phyloP scores from a whole-genome alignment of 139 green algal species.

The Ostreobium quekettii region DNA sequence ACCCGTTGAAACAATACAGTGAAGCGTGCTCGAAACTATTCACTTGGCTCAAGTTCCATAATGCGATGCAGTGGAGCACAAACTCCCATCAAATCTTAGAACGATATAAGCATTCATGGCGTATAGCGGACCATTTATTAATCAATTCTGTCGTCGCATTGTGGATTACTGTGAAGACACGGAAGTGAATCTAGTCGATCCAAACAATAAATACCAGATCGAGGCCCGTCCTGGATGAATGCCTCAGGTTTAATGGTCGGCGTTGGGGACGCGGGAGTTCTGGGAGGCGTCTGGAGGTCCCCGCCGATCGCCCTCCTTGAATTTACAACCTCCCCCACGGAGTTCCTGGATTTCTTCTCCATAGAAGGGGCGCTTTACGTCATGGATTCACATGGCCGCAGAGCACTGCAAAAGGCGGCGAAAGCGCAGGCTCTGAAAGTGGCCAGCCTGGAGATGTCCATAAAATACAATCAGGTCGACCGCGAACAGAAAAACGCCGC shows the following conservation, averaged over 20 bases:
- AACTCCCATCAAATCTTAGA: too few species aligned
- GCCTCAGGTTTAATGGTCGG: conserved; percentile 22
- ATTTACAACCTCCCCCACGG: conserved; percentile 30
- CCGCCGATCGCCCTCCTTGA: conserved; percentile 31
- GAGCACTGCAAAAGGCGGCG: conserved; percentile 17
- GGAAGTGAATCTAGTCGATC: too few species aligned
- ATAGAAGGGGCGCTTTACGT: conserved; percentile 21
- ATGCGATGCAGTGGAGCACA: too few species aligned
- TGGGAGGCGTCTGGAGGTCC: conserved; percentile 35
- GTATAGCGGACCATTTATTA: too few species aligned
- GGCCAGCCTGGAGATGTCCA: conserved; percentile 20
- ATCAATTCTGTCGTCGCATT: too few species aligned
- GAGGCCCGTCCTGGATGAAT: too few species aligned
- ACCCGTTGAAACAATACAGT: too few species aligned
- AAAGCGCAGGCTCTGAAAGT: conserved; percentile 22
- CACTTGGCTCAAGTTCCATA: too few species aligned
- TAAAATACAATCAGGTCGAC: conserved; percentile 27
- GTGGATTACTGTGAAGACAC: too few species aligned
- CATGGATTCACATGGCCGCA: conserved; percentile 11
- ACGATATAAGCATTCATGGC: too few species aligned
- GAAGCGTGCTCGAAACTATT: too few species aligned
- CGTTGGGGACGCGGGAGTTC: conserved; percentile 22
- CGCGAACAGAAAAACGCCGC: background rate
- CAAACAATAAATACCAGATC: too few species aligned
- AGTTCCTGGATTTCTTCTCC: conserved; percentile 23